Percentiles rank a stretch among this genome's conserved stretches.
Conservation (phyloP, 331 rosid genomes). For the Dryas integrifolia region DNA sequence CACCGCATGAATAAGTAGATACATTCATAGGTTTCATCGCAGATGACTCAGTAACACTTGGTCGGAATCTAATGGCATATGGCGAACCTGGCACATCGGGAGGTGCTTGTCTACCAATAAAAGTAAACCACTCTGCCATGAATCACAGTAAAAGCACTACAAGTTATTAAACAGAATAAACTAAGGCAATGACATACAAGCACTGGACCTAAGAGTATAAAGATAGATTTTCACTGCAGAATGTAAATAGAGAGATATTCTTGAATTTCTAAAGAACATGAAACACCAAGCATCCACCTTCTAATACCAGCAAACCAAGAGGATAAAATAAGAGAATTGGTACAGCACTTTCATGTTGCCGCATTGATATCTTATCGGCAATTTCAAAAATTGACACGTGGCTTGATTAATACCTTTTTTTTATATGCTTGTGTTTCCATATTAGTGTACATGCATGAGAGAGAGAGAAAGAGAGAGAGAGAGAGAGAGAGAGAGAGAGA, state of each 20-base stretch:
- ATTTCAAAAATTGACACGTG: not conserved
- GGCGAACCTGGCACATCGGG: constrained; percentile 69
- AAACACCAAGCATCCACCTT: not conserved
- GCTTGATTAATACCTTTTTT: not conserved
- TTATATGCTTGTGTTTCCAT: constrained; percentile 9
- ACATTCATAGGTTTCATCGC: constrained; percentile 92
- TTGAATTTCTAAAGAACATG: not conserved
- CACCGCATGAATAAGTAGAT: constrained; percentile 87
- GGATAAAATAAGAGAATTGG: not conserved
- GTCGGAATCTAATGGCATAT: constrained; percentile 59
- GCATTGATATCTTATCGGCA: not conserved
- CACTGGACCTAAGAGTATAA: constrained; percentile 22
- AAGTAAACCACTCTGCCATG: constrained; percentile 86
- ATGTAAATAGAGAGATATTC: not conserved
- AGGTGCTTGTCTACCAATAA: constrained; percentile 76
- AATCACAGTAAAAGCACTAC: constrained; percentile 28
- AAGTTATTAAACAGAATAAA: constrained; percentile 19
- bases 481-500: constrained; percentile 6
- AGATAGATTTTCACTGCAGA: constrained; percentile 6
- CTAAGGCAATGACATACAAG: constrained; percentile 11
- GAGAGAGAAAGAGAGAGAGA: not conserved
- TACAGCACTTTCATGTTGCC: not conserved
- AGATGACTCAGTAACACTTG: constrained; percentile 52
- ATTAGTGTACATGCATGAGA: not conserved
- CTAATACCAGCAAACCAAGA: not conserved